Conservation (phyloP, 2,329 filamentous ascomycete species). For the Lasiodiplodia hormozganensis region DNA sequence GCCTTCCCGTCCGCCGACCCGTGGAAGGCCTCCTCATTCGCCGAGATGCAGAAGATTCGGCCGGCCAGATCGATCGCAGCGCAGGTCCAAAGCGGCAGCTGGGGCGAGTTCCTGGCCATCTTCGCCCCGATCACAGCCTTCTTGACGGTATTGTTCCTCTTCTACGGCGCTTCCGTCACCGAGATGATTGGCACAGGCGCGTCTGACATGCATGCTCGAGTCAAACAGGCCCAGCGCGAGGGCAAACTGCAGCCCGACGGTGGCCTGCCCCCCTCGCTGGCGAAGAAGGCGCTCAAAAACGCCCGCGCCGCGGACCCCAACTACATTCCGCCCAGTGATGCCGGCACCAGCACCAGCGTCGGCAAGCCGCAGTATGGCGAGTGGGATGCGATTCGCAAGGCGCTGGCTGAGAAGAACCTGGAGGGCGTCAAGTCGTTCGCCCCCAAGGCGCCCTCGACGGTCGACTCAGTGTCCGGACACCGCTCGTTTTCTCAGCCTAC, state of each 20-base stretch:
- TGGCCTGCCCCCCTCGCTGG: conserved; percentile 14
- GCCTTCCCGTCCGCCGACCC: conserved; percentile 76
- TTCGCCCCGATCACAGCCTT: conserved; percentile 60
- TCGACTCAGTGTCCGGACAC: conserved; percentile 18
- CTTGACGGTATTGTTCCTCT: conserved; percentile 54
- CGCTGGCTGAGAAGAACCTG: conserved; percentile 11
- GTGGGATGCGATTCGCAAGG: conserved; percentile 28
- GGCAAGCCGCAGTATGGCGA: conserved; percentile 29
- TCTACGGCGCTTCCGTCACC: conserved; percentile 47
- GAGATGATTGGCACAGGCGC: conserved; percentile 17
- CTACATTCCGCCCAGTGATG: background rate
- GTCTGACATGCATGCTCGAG: conserved; percentile 17
- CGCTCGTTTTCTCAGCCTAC: conserved; percentile 28
- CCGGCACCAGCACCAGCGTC: conserved; percentile 7
- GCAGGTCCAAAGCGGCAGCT: conserved; percentile 56
- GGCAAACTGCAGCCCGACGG: conserved; percentile 23
- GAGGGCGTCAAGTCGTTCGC: conserved; percentile 27
- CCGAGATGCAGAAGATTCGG: conserved; percentile 25
- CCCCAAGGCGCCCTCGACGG: conserved; percentile 25
- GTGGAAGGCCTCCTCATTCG: conserved; percentile 39
- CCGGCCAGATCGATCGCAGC: conserved; percentile 56
- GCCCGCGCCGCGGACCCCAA: conserved; percentile 24
- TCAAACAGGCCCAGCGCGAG: conserved; percentile 27
- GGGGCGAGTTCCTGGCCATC: conserved; percentile 60
- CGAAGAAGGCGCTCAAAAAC: conserved; percentile 30